phyloP scores from a whole-genome alignment of 2,329 filamentous ascomycete genomes.

The Alternaria ventricosa region DNA sequence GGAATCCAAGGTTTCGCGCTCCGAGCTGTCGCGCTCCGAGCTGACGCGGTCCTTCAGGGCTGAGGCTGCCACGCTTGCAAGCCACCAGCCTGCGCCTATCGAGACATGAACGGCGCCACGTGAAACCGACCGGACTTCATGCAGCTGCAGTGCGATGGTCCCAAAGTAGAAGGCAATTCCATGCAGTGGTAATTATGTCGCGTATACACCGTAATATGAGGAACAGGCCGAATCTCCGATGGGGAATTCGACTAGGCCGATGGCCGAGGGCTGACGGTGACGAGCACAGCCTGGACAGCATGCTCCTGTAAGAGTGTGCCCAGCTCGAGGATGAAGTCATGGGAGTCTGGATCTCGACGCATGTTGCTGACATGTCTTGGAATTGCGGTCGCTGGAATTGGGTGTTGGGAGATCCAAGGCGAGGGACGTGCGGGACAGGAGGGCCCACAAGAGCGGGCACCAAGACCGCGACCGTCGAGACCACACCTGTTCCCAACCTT shows the following conservation, averaged over 20 bases:
- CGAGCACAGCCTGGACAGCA: not conserved
- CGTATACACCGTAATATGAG: not conserved
- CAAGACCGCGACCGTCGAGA: not conserved
- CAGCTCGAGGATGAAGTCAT: not conserved
- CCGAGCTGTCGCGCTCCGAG: not conserved
- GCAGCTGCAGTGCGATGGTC: not conserved
- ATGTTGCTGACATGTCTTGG: not conserved
- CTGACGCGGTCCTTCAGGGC: not conserved
- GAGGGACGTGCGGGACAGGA: not conserved
- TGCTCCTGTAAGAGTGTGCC: not conserved
- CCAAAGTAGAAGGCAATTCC: not conserved
- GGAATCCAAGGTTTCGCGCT: not conserved
- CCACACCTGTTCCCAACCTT: not conserved
- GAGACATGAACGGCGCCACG: not conserved
- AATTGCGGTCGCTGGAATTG: not conserved
- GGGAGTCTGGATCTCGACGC: not conserved
- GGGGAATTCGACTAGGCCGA: not conserved
- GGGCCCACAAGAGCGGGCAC: not conserved
- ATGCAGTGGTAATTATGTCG: not conserved
- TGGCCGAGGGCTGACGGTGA: not conserved
- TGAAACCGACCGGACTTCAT: not conserved
- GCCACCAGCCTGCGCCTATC: not conserved
- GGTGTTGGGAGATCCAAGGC: not conserved
- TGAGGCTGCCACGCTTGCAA: not conserved
- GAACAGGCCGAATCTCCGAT: not conserved